Percentiles rank a stretch among this genome's conserved stretches.
Evolutionary conservation across 176 grass and related monocot species (phyloP).

Genomic region (Elaeis guineensis): DNA sequence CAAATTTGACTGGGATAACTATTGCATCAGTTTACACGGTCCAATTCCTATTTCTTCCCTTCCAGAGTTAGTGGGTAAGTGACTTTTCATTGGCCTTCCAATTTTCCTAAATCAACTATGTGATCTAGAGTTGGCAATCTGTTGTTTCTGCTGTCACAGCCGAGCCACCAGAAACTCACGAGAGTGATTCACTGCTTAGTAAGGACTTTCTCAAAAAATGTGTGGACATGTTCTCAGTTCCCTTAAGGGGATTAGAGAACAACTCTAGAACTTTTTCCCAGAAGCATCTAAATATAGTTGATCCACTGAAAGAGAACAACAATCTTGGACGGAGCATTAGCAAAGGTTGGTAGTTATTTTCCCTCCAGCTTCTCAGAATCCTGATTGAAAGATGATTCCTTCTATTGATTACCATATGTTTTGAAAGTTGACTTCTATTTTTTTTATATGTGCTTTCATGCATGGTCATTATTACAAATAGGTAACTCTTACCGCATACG

Average conservation of each 20-base stretch:
- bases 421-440: too few species aligned
- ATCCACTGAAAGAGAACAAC: conserved; percentile 74
- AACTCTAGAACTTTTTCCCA: conserved; percentile 30
- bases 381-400: too few species aligned
- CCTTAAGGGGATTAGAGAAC: conserved; percentile 38
- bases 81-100: neutral
- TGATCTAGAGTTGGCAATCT: neutral
- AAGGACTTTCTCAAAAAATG: conserved; percentile 55
- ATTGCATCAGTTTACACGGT: conserved; percentile 66
- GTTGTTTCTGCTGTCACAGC: conserved; percentile 32
- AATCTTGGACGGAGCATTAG: conserved; percentile 91
- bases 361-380: too few species aligned
- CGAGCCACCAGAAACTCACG: conserved; percentile 34
- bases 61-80: conserved; percentile 79
- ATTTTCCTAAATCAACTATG: too few species aligned
- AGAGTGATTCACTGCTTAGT: conserved; percentile 32
- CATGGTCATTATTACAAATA: neutral
- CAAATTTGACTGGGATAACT: conserved; percentile 88
- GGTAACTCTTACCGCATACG: neutral
- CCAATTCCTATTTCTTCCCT: conserved; percentile 60
- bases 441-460: too few species aligned
- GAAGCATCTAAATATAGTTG: conserved; percentile 87
- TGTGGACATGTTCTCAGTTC: conserved; percentile 31
- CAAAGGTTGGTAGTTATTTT: conserved; percentile 43
- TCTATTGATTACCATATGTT: too few species aligned